Base-by-base conservation (phyloP, 352 stramenopile species). In the Pythium angustatum region DNA sequence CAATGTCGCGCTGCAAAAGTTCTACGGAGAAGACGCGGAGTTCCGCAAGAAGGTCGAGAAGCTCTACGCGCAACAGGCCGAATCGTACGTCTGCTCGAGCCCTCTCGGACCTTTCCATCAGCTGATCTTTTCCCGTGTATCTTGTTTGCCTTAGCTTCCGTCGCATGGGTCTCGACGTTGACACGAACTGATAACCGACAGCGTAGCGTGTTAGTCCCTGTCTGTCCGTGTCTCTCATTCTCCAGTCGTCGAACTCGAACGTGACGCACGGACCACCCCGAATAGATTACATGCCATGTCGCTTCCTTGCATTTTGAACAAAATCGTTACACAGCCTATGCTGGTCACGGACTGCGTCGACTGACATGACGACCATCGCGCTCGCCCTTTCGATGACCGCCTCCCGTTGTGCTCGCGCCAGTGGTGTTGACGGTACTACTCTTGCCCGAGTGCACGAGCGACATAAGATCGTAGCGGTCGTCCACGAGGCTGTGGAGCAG, bases 391-490 rank as follows among this genome's bases (percentile, higher is more conserved):
- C 66, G 65, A 26, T 70, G 48, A 31, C 56, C 38, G 2, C 50
- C 28, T 22, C 11, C 47, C n/a, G 27, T 53, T 21, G 24, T 51
- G 34, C 48, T 58, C 21, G 53, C 38, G 12, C n/a, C 52, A 34
- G 4, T 60, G 34, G 30, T 53, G 22, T 7, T n/a, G 6, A 43
- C 15, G 8, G 40, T 34, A 31, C 33, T 64, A 36, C 66, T 74
- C 49, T 78, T 87, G 40, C 67, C 73, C 11, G 81, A 71, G 30
- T 81, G 72, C 9, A 72, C 67, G 41, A 95, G 78, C 10, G 85
- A 96, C 75, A 96, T 89, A 66, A 96, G 77, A 52, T 96, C 87
- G 62, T 96, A 96, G 8, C 87, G 82, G 59, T 96, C 85, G 56
- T 96, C 87, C 33, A 90, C 78, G 57, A 91, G 76, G 21, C 84